A percentile compares a stretch with the other conserved stretches of the same genome.
Conservation (phyloP, 2,329 filamentous ascomycete species). For the Rhexocercosporidium sp. region DNA sequence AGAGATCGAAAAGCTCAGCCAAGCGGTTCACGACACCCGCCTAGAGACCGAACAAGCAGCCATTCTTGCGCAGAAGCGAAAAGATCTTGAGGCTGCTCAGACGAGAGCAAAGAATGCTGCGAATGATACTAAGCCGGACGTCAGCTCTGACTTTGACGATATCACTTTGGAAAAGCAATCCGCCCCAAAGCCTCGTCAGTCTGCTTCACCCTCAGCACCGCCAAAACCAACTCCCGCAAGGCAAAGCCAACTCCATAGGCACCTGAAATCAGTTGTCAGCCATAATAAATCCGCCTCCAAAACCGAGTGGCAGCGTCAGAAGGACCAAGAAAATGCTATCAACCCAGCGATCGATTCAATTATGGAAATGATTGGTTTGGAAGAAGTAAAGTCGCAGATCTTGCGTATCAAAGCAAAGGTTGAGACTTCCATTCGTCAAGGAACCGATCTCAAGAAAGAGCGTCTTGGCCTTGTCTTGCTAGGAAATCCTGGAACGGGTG, state of each 20-base stretch:
- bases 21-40: conserved; percentile 47
- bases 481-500: conserved; percentile 78
- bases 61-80: conserved; percentile 51
- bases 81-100: conserved; percentile 52
- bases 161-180: neutral
- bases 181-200: neutral
- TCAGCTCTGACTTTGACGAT: neutral
- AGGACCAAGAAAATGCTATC: conserved; percentile 53
- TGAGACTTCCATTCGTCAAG: conserved; percentile 64
- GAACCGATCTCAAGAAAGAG: conserved; percentile 58
- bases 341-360: conserved; percentile 64
- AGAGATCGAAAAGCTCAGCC: conserved; percentile 35
- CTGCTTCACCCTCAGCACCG: conserved; percentile 8
- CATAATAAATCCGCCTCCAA: conserved; percentile 42
- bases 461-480: conserved; percentile 67
- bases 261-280: conserved; percentile 25
- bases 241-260: conserved; percentile 15
- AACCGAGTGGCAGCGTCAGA: conserved; percentile 67
- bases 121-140: conserved; percentile 9
- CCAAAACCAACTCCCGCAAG: neutral
- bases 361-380: conserved; percentile 75
- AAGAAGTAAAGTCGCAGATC: conserved; percentile 69
- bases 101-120: conserved; percentile 37
- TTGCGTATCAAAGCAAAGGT: conserved; percentile 66
- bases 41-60: conserved; percentile 53